Evolutionary conservation across 1,284 basidiomycete species (phyloP).

Genomic region (Boletus mariae): DNA sequence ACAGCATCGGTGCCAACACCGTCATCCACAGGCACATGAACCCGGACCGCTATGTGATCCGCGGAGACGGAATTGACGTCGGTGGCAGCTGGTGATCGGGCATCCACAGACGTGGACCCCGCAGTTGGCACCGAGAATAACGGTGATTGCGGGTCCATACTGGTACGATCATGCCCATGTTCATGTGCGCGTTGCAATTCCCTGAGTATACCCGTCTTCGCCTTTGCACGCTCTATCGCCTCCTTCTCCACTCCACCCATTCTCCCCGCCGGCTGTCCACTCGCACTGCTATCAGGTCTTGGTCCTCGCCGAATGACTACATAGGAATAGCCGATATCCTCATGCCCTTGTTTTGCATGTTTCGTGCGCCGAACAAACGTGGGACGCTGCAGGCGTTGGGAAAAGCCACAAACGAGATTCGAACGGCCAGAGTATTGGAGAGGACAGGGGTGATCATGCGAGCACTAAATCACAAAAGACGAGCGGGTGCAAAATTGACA

Average conservation of each 20-base stretch:
- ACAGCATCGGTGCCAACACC: slow-evolving; percentile 21
- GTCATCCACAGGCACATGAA: slow-evolving; percentile 44
- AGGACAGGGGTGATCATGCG: slow-evolving; percentile 89
- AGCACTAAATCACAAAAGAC: slow-evolving; percentile 57
- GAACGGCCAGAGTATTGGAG: slow-evolving; percentile 49
- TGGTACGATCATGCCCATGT: slow-evolving; percentile 16
- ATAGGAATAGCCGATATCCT: slow-evolving; percentile 88
- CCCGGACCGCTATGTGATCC: slow-evolving; percentile 40
- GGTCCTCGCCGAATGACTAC: slow-evolving; percentile 81
- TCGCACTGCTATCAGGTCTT: slow-evolving; percentile 47
- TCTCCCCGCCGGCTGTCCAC: slow-evolving; percentile 46
- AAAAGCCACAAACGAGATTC: slow-evolving; percentile 74
- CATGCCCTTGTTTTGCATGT: slow-evolving; percentile 78
- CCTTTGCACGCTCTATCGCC: slow-evolving; percentile 26
- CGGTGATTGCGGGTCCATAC: slow-evolving; percentile 28
- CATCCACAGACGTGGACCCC: slow-evolving; percentile 9
- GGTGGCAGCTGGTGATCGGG: slow-evolving; percentile 14
- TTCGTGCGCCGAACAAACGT: slow-evolving; percentile 84
- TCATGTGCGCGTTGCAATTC: slow-evolving; percentile 24
- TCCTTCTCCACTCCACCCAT: slow-evolving; percentile 58
- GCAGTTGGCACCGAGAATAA: slow-evolving; percentile 12
- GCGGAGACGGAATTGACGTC: slow-evolving; percentile 23
- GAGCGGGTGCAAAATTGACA: neutral
- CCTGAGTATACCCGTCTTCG: slow-evolving; percentile 22
- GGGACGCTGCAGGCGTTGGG: slow-evolving; percentile 84